phyloP scores from a whole-genome alignment of 441 rosid species.

The Populus tomentosa region DNA sequence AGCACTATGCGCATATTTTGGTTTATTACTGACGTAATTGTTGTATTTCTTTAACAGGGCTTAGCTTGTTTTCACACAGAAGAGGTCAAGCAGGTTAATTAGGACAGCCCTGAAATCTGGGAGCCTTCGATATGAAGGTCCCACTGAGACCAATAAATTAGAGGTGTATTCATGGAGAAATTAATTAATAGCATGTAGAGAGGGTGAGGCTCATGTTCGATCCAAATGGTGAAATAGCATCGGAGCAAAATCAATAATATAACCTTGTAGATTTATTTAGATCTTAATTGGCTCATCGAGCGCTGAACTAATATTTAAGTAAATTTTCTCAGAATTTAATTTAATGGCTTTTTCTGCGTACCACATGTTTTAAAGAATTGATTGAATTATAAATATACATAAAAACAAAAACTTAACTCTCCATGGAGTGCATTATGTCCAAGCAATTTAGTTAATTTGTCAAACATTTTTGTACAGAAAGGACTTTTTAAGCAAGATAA shows the following conservation, averaged over 20 bases:
- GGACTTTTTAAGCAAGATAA: not conserved
- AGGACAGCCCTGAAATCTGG: constrained; percentile 5
- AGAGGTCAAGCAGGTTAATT: not conserved
- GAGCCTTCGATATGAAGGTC: constrained; percentile 4
- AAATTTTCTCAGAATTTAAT: no score
- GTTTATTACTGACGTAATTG: not conserved
- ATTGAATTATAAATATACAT: not conserved
- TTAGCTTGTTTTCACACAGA: not conserved
- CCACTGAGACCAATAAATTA: not conserved
- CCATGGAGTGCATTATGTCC: not conserved
- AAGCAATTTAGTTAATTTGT: not conserved
- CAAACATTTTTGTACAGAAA: not conserved
- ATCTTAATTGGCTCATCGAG: no score
- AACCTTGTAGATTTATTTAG: no score
- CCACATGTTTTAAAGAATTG: no score
- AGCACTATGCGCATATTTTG: not conserved
- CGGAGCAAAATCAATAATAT: not conserved
- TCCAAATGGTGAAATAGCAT: not conserved
- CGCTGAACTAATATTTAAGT: no score
- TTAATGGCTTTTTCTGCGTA: no score
- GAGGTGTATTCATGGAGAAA: not conserved
- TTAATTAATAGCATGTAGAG: not conserved
- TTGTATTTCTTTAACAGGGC: constrained; percentile 3
- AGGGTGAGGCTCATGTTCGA: no score
- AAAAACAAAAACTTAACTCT: not conserved